phyloP scores from a whole-genome alignment of 1,284 basidiomycete genomes.

The Pyrrhoderma noxium region DNA sequence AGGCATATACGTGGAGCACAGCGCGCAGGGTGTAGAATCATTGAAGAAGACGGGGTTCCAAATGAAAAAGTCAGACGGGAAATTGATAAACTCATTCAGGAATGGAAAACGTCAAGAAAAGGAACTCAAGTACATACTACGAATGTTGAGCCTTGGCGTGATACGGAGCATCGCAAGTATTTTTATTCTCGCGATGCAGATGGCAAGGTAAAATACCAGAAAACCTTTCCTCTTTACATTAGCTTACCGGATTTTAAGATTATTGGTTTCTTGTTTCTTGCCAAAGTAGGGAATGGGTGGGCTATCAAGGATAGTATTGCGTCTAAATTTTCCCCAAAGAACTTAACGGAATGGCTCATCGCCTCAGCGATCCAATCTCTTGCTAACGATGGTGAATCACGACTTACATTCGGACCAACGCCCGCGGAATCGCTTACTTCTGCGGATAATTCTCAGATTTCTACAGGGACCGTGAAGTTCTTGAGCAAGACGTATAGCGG shows the following conservation, averaged over 20 bases:
- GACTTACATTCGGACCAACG: constrained; percentile 41
- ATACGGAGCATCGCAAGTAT: constrained; percentile 45
- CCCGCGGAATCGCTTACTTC: constrained; percentile 32
- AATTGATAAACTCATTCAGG: constrained; percentile 38
- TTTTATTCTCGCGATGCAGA: constrained; percentile 41
- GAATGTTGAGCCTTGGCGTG: constrained; percentile 45
- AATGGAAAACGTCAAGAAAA: constrained; percentile 39
- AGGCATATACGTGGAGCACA: constrained; percentile 43
- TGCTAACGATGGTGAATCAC: constrained; percentile 34
- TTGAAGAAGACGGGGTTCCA: constrained; percentile 32
- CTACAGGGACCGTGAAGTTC: constrained; percentile 33
- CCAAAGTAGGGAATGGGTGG: constrained; percentile 43
- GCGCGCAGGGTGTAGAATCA: constrained; percentile 40
- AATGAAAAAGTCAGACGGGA: constrained; percentile 32
- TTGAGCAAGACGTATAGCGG: constrained; percentile 41
- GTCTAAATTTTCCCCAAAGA: constrained; percentile 14
- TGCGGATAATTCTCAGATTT: constrained; percentile 28
- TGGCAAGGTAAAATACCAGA: constrained; percentile 29
- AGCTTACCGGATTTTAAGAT: constrained; percentile 21
- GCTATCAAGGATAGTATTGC: constrained; percentile 32
- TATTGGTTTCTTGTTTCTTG: constrained; percentile 43
- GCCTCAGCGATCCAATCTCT: constrained; percentile 40
- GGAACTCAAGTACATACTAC: constrained; percentile 46
- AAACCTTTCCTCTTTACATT: constrained; percentile 1
- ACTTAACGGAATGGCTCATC: constrained; percentile 28